phyloP scores from a whole-genome alignment of 768 basidiomycete species.

The Dacryopinax primogenitus region DNA sequence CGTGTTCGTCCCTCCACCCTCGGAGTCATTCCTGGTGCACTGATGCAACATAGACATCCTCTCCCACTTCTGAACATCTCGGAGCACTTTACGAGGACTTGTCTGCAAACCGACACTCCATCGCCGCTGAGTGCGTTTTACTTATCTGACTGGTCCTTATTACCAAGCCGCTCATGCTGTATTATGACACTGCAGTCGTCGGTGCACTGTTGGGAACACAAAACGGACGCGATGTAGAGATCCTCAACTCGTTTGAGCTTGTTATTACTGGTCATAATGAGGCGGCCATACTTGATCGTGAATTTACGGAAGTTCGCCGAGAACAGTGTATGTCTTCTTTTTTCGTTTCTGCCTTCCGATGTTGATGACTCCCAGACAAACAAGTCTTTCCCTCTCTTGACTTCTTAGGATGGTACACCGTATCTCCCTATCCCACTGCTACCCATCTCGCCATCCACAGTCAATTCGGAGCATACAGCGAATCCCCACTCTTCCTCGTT shows the following conservation, averaged over 20 bases:
- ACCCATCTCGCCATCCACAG: conserved; percentile 72
- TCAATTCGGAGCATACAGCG: conserved; percentile 73
- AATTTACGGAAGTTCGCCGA: conserved; percentile 64
- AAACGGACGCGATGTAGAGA: conserved; percentile 87
- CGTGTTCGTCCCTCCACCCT: background rate
- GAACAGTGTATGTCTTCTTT: conserved; percentile 61
- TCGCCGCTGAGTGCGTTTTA: conserved; percentile 51
- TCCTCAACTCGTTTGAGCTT: conserved; percentile 92
- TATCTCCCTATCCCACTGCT: conserved; percentile 59
- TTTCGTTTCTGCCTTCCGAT: background rate
- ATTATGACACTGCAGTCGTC: conserved; percentile 47
- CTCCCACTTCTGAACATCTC: conserved; percentile 93
- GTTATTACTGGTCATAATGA: conserved; percentile 39
- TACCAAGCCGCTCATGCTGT: background rate
- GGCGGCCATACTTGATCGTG: conserved; percentile 53
- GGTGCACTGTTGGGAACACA: conserved; percentile 92
- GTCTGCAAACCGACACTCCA: conserved; percentile 51
- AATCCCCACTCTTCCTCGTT: conserved; percentile 78
- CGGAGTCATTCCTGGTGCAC: background rate
- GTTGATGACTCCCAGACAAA: conserved; percentile 49
- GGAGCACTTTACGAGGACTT: conserved; percentile 79
- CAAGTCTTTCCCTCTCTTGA: conserved; percentile 97
- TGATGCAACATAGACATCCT: conserved; percentile 56
- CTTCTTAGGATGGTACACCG: conserved; percentile 96
- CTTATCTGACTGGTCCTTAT: background rate